These are phyloP conservation scores for Phytopythium helicoides DNA, from an alignment of 352 stramenopile genomes.

Conservation along the genomic window DNA sequence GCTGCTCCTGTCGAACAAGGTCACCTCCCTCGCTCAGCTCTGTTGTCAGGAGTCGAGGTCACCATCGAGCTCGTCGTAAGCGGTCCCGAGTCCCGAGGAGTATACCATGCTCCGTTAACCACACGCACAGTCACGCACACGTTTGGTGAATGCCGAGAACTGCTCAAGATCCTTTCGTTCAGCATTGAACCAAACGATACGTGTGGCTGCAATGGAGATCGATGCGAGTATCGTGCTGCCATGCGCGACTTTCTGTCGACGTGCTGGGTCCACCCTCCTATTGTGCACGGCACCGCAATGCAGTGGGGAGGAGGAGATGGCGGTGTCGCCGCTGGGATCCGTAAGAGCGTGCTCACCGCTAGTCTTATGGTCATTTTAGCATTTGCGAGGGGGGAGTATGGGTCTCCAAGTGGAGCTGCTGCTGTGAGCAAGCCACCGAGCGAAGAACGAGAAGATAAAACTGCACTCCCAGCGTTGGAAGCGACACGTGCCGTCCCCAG, in stretches of 20 bases:
- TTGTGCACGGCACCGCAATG: constrained; percentile 4
- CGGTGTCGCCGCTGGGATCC: not conserved
- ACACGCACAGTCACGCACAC: not conserved
- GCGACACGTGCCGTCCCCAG: not conserved
- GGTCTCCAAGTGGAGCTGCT: not conserved
- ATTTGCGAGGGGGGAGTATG: not conserved
- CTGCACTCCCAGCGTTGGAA: not conserved
- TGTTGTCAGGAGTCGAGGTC: not conserved
- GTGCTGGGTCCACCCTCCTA: constrained; percentile 3
- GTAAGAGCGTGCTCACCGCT: constrained; percentile 4
- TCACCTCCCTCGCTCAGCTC: not conserved
- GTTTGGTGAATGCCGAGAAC: not conserved
- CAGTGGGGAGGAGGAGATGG: constrained; percentile 3
- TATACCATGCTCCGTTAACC: not conserved
- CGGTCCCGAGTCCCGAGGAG: not conserved
- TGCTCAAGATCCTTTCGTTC: not conserved
- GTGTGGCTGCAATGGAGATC: not conserved
- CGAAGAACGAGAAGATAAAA: not conserved
- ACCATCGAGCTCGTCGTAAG: not conserved
- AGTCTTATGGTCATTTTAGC: constrained; percentile 1
- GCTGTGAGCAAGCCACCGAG: not conserved
- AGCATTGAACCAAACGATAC: not conserved
- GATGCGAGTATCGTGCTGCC: not conserved
- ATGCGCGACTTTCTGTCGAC: constrained; percentile 2
- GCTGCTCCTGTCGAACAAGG: too few relatives aligned